Evolutionary conservation across 768 basidiomycete genomes (phyloP), one percentile per base, ranked within the genome.

Genomic region (Pisolithus sp.): DNA sequence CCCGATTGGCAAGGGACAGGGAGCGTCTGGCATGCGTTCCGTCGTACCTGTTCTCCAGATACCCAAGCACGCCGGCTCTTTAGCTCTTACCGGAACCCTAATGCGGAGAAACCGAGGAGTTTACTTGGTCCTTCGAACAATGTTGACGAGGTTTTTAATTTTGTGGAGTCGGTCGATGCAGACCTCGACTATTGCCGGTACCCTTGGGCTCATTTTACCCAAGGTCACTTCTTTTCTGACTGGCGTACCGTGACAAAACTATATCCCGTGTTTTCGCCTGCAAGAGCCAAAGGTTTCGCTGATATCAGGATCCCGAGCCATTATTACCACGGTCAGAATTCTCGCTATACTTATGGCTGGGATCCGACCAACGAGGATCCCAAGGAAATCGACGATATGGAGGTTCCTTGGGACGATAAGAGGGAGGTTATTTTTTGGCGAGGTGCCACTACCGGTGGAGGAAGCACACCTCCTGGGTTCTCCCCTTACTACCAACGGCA

Each of bases 221-320:
- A 98, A 64, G 93, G 94, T 10, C 93, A 93, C 68, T 97, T 96
- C 69, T 98, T 96, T 79, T 91, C 90, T 17, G 95, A 99, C 68
- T 96, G 92, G 89, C 76, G 94, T 20, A 88, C 86, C 0, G 84
- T 97, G 52, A 81, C 88, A 10, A 81, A 81, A 1, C 75, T 95
- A n/a, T 94, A 90, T 67, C 96, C 96, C 7, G 81, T 99, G 26
- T 89, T 99, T 69, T 93, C 92, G 2, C 93, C 95, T 2, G 89
- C 93, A 0, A 92, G 88, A 61, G 84, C 86, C 0, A 73, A 74
- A 38, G 93, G 96, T 0, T 97, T 86, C 64, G 71, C 82, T 56
- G 96, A 98, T 63, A 89, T 99, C 58, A 76, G 89, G 52, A 93
- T 98, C 55, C 95, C 96, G 0, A 93, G 90, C 54, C 93, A 98